Percentiles rank a stretch among this genome's conserved stretches.
These are phyloP conservation scores for Avena eriantha DNA, from an alignment of 176 grass and related monocot genomes.

Conservation along the genomic window DNA sequence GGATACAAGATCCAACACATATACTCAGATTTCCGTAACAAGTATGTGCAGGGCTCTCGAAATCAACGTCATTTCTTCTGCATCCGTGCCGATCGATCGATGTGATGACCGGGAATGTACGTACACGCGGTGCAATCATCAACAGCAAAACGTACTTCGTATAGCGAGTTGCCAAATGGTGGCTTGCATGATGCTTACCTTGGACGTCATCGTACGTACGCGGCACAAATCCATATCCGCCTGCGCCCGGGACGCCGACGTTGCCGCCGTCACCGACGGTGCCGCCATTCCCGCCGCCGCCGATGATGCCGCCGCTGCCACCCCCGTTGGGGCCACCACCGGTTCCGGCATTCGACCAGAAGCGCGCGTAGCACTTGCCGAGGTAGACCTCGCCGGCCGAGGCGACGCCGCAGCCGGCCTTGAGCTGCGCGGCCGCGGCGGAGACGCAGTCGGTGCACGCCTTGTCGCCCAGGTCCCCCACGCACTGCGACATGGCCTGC, in stretches of 20 bases:
- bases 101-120: background rate
- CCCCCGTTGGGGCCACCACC: background rate
- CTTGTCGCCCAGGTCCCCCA: constrained; percentile 70
- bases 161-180: background rate
- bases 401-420: constrained; percentile 60
- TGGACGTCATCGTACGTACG: constrained; percentile 43
- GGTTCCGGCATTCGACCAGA: constrained; percentile 70
- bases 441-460: constrained; percentile 78
- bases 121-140: constrained; percentile 33
- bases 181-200: constrained; percentile 39
- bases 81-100: background rate
- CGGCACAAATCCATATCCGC: constrained; percentile 54
- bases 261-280: background rate
- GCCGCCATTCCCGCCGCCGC: background rate
- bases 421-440: constrained; percentile 63
- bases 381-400: constrained; percentile 81
- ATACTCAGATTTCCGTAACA: constrained; percentile 34
- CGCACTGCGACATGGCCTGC: constrained; percentile 94
- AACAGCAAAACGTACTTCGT: background rate
- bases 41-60: constrained; percentile 4
- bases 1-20: constrained; percentile 54
- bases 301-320: background rate
- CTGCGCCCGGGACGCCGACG: background rate
- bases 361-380: constrained; percentile 90
- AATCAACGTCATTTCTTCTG: constrained; percentile 32